These are phyloP conservation scores for Zygoascus hellenicus DNA, from an alignment of 1,139 yeast genomes.

Conservation along the genomic window DNA sequence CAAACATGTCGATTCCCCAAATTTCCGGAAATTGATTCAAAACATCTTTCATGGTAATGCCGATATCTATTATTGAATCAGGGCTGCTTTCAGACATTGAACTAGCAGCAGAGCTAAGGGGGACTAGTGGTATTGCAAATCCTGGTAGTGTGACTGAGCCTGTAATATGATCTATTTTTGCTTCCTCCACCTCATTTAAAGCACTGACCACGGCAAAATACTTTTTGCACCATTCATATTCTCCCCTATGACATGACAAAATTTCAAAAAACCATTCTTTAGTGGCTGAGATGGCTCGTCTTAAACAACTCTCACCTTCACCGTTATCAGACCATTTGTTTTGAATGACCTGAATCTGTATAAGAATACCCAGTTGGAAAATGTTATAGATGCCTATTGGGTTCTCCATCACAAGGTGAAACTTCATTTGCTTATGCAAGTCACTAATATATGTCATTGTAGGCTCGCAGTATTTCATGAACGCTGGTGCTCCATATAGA, in stretches of 20 bases:
- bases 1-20: background rate
- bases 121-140: conserved; percentile 3
- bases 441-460: background rate
- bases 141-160: conserved; percentile 5
- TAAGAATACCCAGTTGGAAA: conserved; percentile 4
- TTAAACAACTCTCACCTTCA: background rate
- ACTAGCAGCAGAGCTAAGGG: background rate
- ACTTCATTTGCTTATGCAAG: background rate
- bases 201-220: conserved; percentile 5
- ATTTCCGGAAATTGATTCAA: conserved; percentile 1
- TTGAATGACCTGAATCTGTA: conserved; percentile 3
- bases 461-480: conserved; percentile 1
- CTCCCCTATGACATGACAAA: background rate
- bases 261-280: background rate
- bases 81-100: background rate
- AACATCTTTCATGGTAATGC: background rate
- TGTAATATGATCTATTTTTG: conserved; percentile 5
- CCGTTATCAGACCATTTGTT: background rate
- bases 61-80: too few species aligned
- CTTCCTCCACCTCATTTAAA: conserved; percentile 1
- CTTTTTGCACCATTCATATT: conserved; percentile 5
- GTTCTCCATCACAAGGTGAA: background rate
- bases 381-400: conserved; percentile 1
- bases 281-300: background rate
- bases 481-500: background rate